Percentiles rank a stretch among this genome's conserved stretches.
Evolutionary conservation across 371 early-diverging fungal genomes (phyloP).

Genomic region (Mortierella sp.): DNA sequence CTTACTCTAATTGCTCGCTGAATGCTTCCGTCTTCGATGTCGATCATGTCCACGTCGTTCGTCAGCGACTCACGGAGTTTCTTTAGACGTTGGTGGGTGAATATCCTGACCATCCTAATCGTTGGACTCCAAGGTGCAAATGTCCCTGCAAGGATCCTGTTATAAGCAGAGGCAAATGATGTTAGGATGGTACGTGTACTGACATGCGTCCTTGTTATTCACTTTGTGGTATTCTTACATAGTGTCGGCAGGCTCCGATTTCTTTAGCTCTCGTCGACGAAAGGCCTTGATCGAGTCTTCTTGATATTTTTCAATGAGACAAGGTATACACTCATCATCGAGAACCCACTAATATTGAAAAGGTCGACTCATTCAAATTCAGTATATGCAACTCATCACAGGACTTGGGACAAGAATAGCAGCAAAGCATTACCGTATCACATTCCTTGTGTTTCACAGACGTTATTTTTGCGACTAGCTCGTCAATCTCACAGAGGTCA

Average conservation of each 20-base stretch:
- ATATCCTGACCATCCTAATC: slow-evolving; percentile 13
- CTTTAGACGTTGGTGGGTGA: slow-evolving; percentile 7
- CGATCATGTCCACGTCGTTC: slow-evolving; percentile 18
- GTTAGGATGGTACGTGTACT: slow-evolving; percentile 3
- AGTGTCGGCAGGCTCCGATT: slow-evolving; percentile 21
- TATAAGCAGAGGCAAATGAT: slow-evolving; percentile 6
- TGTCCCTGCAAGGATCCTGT: slow-evolving; percentile 25
- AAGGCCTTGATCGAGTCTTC: slow-evolving; percentile 11
- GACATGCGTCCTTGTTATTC: neutral
- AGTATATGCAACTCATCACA: slow-evolving; percentile 2
- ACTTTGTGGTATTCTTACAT: slow-evolving; percentile 11
- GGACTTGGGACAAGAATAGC: neutral
- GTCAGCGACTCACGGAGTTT: slow-evolving; percentile 12
- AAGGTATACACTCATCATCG: slow-evolving; percentile 14
- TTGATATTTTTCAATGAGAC: slow-evolving; percentile 13
- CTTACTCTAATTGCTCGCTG: slow-evolving; percentile 12
- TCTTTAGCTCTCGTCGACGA: slow-evolving; percentile 11
- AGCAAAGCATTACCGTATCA: slow-evolving; percentile 8
- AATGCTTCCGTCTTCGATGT: slow-evolving; percentile 11
- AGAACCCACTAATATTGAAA: slow-evolving; percentile 19
- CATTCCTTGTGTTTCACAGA: slow-evolving; percentile 22
- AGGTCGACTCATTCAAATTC: slow-evolving; percentile 6
- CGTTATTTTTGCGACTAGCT: slow-evolving; percentile 9
- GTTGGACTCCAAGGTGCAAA: slow-evolving; percentile 25
- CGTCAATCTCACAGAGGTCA: slow-evolving; percentile 16